Evolutionary conservation across 306 rosid species (phyloP).

Genomic region (Gleditsia sinensis): DNA sequence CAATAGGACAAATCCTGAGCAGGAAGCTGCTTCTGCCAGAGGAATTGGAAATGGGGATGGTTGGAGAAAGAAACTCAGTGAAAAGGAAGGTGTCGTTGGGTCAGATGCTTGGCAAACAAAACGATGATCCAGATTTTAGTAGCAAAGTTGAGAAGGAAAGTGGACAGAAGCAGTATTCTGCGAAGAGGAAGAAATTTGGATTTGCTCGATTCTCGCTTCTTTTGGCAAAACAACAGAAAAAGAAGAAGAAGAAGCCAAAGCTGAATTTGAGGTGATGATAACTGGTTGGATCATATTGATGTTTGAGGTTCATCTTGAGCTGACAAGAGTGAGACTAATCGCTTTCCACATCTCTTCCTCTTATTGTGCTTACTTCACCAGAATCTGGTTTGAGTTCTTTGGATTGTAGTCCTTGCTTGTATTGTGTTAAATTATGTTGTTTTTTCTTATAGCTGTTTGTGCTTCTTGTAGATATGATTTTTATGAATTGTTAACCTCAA

Average conservation of each 20-base stretch:
- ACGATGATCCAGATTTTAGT: constrained; percentile 45
- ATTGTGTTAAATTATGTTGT: background rate
- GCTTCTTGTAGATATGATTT: constrained; percentile 28
- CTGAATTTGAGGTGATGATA: constrained; percentile 61
- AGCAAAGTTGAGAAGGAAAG: constrained; percentile 58
- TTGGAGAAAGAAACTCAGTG: constrained; percentile 44
- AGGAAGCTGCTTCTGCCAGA: constrained; percentile 73
- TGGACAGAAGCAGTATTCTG: constrained; percentile 55
- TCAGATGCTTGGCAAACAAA: constrained; percentile 85
- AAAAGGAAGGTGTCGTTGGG: constrained; percentile 82
- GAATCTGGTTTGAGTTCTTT: constrained; percentile 10
- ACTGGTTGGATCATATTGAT: constrained; percentile 2
- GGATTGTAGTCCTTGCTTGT: constrained; percentile 19
- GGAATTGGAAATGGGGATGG: constrained; percentile 44
- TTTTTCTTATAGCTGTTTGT: background rate
- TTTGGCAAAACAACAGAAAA: constrained; percentile 64
- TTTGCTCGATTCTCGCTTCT: constrained; percentile 75
- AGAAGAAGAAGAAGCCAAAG: constrained; percentile 69
- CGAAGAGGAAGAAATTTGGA: constrained; percentile 90
- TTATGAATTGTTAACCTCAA: constrained; percentile 14
- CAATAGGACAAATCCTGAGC: constrained; percentile 89
- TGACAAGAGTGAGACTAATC: constrained; percentile 11
- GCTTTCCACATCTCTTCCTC: too few species aligned
- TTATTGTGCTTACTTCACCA: background rate
- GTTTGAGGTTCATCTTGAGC: constrained; percentile 1